phyloP scores from a whole-genome alignment of 345 rosid genomes.

The Eucalyptus microcorys region DNA sequence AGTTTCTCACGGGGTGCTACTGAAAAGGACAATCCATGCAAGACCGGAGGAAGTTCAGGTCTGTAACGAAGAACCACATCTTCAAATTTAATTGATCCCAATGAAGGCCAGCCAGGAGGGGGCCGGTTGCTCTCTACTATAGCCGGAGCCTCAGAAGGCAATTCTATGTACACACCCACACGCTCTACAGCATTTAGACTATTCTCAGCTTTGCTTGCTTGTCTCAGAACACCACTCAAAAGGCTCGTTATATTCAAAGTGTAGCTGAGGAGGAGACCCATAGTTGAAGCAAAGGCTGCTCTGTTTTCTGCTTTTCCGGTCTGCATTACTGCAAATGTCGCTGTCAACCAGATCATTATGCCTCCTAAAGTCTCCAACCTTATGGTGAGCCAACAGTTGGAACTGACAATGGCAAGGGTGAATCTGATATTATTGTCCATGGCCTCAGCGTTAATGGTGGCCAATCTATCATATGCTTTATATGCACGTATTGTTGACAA shows the following conservation, averaged over 20 bases:
- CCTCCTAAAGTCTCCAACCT: slow-evolving; percentile 87
- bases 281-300: slow-evolving; percentile 67
- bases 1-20: slow-evolving; percentile 68
- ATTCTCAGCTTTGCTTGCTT: slow-evolving; percentile 90
- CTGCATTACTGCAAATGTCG: slow-evolving; percentile 82
- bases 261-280: slow-evolving; percentile 96
- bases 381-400: slow-evolving; percentile 84
- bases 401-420: slow-evolving; percentile 71
- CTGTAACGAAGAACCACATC: slow-evolving; percentile 78
- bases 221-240: slow-evolving; percentile 74
- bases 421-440: slow-evolving; percentile 93
- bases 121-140: slow-evolving; percentile 57
- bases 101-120: slow-evolving; percentile 77
- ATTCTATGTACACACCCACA: slow-evolving; percentile 74
- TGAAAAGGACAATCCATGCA: slow-evolving; percentile 62
- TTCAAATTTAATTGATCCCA: slow-evolving; percentile 66
- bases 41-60: slow-evolving; percentile 84
- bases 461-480: slow-evolving; percentile 84
- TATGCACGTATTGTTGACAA: slow-evolving; percentile 82
- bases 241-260: slow-evolving; percentile 72
- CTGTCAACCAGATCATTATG: slow-evolving; percentile 91
- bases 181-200: slow-evolving; percentile 94
- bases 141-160: slow-evolving; percentile 78
- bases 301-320: slow-evolving; percentile 54
- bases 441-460: slow-evolving; percentile 61